Percentiles rank a stretch among this genome's conserved stretches.
phyloP scores from a whole-genome alignment of 257 asterid genomes.

The Penstemon barbatus region DNA sequence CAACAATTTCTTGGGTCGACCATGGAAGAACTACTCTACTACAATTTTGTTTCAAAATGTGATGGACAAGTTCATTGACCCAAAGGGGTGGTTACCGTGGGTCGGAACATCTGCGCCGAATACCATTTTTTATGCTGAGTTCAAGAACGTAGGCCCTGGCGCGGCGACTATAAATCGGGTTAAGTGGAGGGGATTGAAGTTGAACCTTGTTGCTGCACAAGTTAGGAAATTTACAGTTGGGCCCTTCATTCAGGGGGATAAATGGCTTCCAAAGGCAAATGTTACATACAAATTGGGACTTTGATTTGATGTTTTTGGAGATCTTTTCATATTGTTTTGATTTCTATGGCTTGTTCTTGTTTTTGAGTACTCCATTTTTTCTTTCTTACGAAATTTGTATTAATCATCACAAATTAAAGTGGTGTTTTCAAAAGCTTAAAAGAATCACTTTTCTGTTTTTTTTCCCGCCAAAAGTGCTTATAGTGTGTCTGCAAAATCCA shows the following conservation, averaged over 20 bases:
- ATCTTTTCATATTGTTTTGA: not conserved
- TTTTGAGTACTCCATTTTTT: no score
- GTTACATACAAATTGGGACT: conserved; percentile 59
- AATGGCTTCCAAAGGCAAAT: conserved; percentile 61
- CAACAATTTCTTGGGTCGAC: conserved; percentile 65
- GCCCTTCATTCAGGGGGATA: conserved; percentile 50
- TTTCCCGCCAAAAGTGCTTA: no score
- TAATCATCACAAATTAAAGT: no score
- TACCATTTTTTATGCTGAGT: conserved; percentile 78
- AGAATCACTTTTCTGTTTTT: no score
- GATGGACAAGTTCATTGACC: conserved; percentile 52
- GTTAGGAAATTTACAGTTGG: conserved; percentile 61
- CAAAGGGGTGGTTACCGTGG: conserved; percentile 90
- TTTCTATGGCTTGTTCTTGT: no score
- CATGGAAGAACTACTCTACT: conserved; percentile 86
- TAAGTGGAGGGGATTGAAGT: conserved; percentile 72
- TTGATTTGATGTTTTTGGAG: conserved; percentile 31
- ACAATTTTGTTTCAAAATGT: conserved; percentile 48
- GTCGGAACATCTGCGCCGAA: conserved; percentile 64
- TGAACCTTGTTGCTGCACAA: conserved; percentile 43
- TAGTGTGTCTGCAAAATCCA: no score
- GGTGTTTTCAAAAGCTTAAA: no score
- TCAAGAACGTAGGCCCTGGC: conserved; percentile 59
- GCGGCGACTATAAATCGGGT: conserved; percentile 68
- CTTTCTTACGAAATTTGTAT: no score